Evolutionary conservation across 1,139 yeast species (phyloP), one percentile per base, ranked within the genome.

Genomic region (Lodderomyces jiufengensis): DNA sequence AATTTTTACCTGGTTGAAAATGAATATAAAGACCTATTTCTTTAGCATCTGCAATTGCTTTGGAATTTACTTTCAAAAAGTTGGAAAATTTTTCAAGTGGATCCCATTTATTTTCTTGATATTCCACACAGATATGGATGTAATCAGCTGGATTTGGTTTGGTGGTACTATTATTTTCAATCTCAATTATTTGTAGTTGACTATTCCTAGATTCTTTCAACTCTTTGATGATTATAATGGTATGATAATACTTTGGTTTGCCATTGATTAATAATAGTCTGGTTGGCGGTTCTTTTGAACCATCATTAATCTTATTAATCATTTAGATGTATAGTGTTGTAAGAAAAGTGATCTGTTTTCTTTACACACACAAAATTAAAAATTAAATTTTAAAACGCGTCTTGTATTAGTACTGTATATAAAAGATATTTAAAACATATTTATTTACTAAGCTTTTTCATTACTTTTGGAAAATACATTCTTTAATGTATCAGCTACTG

Each of bases 21-120:
- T 61, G 66, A 21, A 69, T 52, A 40, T 67, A 73, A 39, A 63
- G 67, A 11, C 62, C 57, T 13, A 66, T 50, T 22, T 59, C 62
- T 5, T 46, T 44, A 12, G 55, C 47, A 10, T 42, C 42, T 15
- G 47, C 40, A 9, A 66, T 34, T 22, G 54, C 40, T 2, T 40
- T 32, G 9, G 49, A 39, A 25, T 57, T 44, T 2, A 42, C 29
- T 9, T 46, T 51, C 5, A 67, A 44, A 37, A 62, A 62, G 3
- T 48, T 48, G 23, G 40, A 46, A 13, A 61, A 43, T 24, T 41
- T 45, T 12, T 47, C 48, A 35, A 64, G 38, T 34, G 55, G 54
- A 5, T 34, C 29, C 22, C 55, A 59, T 40, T 62, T 63, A 12
- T 56, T 55, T 27, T 54, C 61, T 39, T 54, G 57, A 42, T 64